Evolutionary conservation across 305 asterid species (phyloP), one percentile per base, ranked within the genome.

Genomic region (Euphrasia arctica): DNA sequence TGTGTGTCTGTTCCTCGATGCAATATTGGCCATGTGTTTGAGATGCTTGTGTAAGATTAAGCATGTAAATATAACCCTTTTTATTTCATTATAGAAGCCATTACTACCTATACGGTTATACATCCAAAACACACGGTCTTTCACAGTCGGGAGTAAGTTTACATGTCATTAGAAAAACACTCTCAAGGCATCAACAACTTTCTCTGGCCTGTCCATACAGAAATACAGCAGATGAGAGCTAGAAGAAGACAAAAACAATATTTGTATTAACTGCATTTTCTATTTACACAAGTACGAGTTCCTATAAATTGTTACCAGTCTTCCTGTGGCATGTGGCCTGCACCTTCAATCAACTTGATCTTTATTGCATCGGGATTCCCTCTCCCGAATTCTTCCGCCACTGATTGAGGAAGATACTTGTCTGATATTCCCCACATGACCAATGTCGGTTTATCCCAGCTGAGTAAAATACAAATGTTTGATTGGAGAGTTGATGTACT

Each of bases 261-360:
- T 39, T 7, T 7, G 43, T 39, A 3, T 32, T 32, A 3, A 3
- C 34, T 32, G 36, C 5, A 32, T 32, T 39, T 7, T 39, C 9
- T 39, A 32, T 32, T 5, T 39, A 39, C 43, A 39, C 43, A 39
- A 32, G 36, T 3, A 32, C 36, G 9, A 6, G 9, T 39, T 39
- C 43, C 9, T 50, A 18, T 48, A 70, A 54, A 57, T 43, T 15
- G 13, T 64, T 92, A 92, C 98, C 97, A 92, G 78, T 92, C 98
- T 78, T 89, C 98, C 72, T 89, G 96, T 2, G 98, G 98, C 96
- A 92, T 92, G 72, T 92, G 98, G 52, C 98, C 97, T 9, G 98
- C 98, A 18, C 98, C 98, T 84, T 92, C 98, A 64, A 92, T 81
- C 82, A 89, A 66, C 73, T 84, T 84, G 54, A 89, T 85, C 76